Evolutionary conservation across 2,329 filamentous ascomycete genomes (phyloP), one percentile per base, ranked within the genome.

Genomic region (Neonectria coccinea): DNA sequence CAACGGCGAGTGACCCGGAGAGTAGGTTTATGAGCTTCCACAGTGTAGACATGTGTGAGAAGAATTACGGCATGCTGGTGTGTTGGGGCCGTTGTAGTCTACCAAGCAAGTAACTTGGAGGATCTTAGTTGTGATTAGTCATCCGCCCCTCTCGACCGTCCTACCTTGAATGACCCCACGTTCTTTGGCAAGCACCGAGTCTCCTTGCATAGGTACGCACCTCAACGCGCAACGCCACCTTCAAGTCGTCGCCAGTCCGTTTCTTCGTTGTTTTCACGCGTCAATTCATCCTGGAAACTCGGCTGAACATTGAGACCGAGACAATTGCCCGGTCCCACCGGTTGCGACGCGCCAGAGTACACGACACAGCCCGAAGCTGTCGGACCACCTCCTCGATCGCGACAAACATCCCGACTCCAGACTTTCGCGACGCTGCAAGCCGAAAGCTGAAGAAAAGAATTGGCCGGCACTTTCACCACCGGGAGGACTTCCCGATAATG

Each of bases 401-500:
- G 29, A 33, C 48, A 29, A 29, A 51, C 48, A 5, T 27, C n/a
- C 12, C 27, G 47, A 50, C 16, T 50, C 47, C 27, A 31, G 10
- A 11, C n/a, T n/a, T n/a, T 27, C 16, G 12, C 27, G 6, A 51
- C n/a, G 5, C 48, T 33, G 5, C 47, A 11, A 33, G 29, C 11
- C 29, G 29, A 36, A 16, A 25, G 11, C 29, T 11, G 27, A 33
- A 51, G 27, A 18, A 10, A 42, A 18, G 7, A 4, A 4, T 42
- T n/a, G 7, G 3, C 3, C 14, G 14, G 36, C 1, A 39, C 2
- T 39, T 6, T 39, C 14, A 7, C 14, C 8, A 16, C 36, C 36
- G 3, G 14, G n/a, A n/a, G 10, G 8, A 5, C n/a, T 1, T 12
- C 27, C 11, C 5, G 8, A 56, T 7, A 14, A 73, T 73, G 71